phyloP scores from a whole-genome alignment of 805 yeast genomes.

The Spathaspora sp. region DNA sequence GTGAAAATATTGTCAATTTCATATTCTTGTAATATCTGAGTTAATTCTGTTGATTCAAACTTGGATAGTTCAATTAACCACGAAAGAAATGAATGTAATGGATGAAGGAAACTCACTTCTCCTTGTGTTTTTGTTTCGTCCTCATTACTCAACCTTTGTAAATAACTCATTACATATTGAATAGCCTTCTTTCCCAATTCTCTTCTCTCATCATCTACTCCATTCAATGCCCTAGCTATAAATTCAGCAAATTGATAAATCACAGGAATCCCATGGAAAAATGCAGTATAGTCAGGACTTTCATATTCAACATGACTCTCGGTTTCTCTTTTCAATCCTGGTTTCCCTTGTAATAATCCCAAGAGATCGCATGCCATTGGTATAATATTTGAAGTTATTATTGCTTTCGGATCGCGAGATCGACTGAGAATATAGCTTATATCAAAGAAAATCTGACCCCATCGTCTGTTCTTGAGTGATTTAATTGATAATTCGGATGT shows the following conservation, averaged over 20 bases:
- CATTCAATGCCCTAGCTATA: slow-evolving; percentile 44
- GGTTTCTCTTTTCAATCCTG: slow-evolving; percentile 70
- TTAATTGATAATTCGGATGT: slow-evolving; percentile 36
- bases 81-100: slow-evolving; percentile 69
- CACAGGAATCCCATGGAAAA: slow-evolving; percentile 65
- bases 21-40: slow-evolving; percentile 1
- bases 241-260: slow-evolving; percentile 59
- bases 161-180: slow-evolving; percentile 23
- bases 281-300: slow-evolving; percentile 73
- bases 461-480: slow-evolving; percentile 62
- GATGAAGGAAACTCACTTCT: slow-evolving; percentile 71
- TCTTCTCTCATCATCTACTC: slow-evolving; percentile 16
- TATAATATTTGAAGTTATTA: slow-evolving; percentile 46
- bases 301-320: slow-evolving; percentile 88
- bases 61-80: slow-evolving; percentile 61
- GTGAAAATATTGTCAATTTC: slow-evolving; percentile 45
- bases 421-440: slow-evolving; percentile 73
- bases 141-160: slow-evolving; percentile 26
- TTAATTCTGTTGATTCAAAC: slow-evolving; percentile 15
- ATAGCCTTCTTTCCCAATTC: slow-evolving; percentile 24
- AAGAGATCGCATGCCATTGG: slow-evolving; percentile 63
- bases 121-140: slow-evolving; percentile 30
- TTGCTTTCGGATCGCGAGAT: slow-evolving; percentile 49
- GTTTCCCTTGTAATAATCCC: slow-evolving; percentile 71
- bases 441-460: slow-evolving; percentile 79